Percentiles rank a stretch among this genome's conserved stretches.
Evolutionary conservation across 805 yeast species (phyloP).

Genomic region (Lachancea sp.): DNA sequence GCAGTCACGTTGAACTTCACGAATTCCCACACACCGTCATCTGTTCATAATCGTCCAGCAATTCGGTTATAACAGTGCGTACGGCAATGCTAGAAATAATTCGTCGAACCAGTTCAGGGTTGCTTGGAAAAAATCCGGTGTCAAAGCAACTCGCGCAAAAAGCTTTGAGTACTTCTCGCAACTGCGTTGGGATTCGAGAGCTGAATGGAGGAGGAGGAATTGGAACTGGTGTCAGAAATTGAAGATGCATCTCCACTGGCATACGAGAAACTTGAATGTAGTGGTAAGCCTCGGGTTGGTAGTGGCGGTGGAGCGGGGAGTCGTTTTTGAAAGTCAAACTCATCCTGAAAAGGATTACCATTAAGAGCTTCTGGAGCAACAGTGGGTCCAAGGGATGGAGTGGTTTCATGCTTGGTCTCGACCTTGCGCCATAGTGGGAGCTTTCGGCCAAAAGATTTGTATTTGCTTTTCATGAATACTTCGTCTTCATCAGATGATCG

Average conservation of each 20-base stretch:
- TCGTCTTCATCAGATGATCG: constrained; percentile 8
- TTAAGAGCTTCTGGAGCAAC: constrained; percentile 8
- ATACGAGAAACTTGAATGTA: background rate
- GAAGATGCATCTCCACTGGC: constrained; percentile 4
- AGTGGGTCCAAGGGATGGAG: background rate
- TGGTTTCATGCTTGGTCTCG: background rate
- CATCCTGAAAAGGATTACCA: constrained; percentile 24
- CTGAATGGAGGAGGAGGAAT: constrained; percentile 7
- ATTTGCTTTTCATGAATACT: constrained; percentile 7
- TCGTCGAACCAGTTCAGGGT: background rate
- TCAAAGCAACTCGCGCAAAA: constrained; percentile 7
- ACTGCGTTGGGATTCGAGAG: constrained; percentile 5
- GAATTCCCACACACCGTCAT: too few species aligned
- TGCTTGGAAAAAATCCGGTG: background rate
- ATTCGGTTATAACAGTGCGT: too few species aligned
- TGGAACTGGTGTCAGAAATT: background rate
- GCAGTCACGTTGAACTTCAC: too few species aligned
- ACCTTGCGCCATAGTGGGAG: constrained; percentile 6
- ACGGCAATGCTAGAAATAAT: too few species aligned
- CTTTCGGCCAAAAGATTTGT: constrained; percentile 8
- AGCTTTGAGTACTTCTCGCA: constrained; percentile 9
- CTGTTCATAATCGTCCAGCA: too few species aligned
- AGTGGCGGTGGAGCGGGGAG: constrained; percentile 15
- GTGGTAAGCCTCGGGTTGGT: constrained; percentile 13
- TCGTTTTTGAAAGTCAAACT: constrained; percentile 22